These are phyloP conservation scores for Leccinum fibrillosum DNA, from an alignment of 768 basidiomycete genomes.

Conservation along the genomic window DNA sequence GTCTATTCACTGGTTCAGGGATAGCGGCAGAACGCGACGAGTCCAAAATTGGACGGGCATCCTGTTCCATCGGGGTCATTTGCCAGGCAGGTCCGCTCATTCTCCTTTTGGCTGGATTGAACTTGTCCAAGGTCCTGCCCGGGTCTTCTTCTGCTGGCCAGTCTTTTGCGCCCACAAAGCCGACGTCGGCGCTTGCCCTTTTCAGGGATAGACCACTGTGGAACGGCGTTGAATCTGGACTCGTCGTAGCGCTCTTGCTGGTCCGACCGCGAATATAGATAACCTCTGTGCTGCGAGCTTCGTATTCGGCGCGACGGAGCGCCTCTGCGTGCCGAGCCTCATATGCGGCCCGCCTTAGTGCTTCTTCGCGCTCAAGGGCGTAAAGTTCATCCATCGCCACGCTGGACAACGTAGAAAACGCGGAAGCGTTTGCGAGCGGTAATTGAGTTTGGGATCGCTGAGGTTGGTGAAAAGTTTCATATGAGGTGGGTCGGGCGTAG, in stretches of 20 bases:
- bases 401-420: constrained; percentile 67
- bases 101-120: constrained; percentile 38
- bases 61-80: constrained; percentile 41
- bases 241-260: constrained; percentile 68
- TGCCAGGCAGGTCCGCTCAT: constrained; percentile 58
- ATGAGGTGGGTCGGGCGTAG: constrained; percentile 56
- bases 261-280: constrained; percentile 36
- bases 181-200: constrained; percentile 33
- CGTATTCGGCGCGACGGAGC: constrained; percentile 61
- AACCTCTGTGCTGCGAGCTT: constrained; percentile 47
- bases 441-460: constrained; percentile 28
- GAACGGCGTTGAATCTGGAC: constrained; percentile 51
- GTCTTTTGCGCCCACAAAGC: constrained; percentile 42
- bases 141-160: constrained; percentile 28
- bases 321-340: constrained; percentile 73
- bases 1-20: constrained; percentile 16
- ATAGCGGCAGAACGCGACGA: constrained; percentile 15
- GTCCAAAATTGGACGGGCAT: constrained; percentile 23
- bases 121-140: constrained; percentile 24
- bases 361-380: constrained; percentile 84
- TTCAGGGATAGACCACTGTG: constrained; percentile 24
- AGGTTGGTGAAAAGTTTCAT: constrained; percentile 35
- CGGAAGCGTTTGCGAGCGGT: constrained; percentile 36
- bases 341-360: constrained; percentile 81
- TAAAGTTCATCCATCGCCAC: constrained; percentile 88